Base-by-base conservation (phyloP, 371 early-diverging fungal genomes). In the Capillidium heterosporum region DNA sequence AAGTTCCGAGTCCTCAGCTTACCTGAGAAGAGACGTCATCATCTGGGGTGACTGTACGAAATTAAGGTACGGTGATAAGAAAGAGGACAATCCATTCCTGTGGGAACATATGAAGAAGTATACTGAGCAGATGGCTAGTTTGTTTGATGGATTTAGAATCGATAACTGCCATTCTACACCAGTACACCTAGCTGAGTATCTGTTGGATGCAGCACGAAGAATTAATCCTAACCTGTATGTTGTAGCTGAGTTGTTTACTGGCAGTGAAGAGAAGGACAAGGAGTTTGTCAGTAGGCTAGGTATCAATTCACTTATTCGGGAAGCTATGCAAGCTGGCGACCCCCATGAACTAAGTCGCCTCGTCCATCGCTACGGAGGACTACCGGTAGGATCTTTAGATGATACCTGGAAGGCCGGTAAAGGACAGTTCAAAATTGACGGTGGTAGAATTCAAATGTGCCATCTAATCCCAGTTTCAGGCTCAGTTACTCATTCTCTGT, bases 81-180 rank as follows among this genome's bases (percentile, higher is more conserved):
- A 85, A 1, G 77, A 79, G 29, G 92, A 93, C 60, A 89, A 82
- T 39, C 92, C 93, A 26, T 95, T 91, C 90, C 72, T 97, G 32
- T 97, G 96, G 96, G 71, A 83, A 21, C 91, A 94, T 56, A 89
- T 89, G 86, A 72, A 69, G 19, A 71, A 71, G 40, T 97, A 97
- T 66, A 95, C 96, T 0, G 69, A 81, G 48, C 77, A 74, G 44
- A 84, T 92, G 67, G 96, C 98, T 0, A 66, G 74, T 1, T 65
- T 85, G 15, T 97, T 97, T 71, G 82, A 94, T 48, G 98, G 95
- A 10, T 86, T 97, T 68, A 82, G 98, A 32, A 94, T 97, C 57
- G 98, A 97, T 69, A 97, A 97, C 63, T 95, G 96, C 65, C 98
- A 97, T 63, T 91, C 92, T 5, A 97, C 98, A 0, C 96, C 98